Evolutionary conservation across 345 rosid genomes (phyloP), one percentile per base, ranked within the genome.

Genomic region (Kandelia obovata): DNA sequence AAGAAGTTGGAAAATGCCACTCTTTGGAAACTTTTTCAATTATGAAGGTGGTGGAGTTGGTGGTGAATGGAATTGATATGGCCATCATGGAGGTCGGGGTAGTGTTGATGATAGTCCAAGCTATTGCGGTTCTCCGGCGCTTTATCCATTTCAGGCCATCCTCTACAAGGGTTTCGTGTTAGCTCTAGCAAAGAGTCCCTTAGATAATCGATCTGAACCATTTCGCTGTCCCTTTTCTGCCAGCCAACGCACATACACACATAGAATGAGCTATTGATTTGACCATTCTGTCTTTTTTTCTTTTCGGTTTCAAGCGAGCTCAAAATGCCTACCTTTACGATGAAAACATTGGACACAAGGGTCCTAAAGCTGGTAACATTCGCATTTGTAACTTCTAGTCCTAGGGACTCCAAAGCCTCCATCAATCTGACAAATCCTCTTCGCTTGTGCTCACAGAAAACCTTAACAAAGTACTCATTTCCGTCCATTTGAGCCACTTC

Each of bases 291-390:
- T 55, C 1, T 2, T 5, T 21, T 11, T 53, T 8, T 55, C 10
- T 26, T 20, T 55, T 7, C 21, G 21, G 21, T n/a, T 17, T n/a
- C 31, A 30, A 30, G 51, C 43, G 10, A 53, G 5, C 31, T 37
- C 55, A 11, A 1, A 43, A 49, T 34, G 67, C 13, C 70, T 80
- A 94, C 99, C 99, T 87, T 86, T 7, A 92, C 99, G 66, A 82
- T 85, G 79, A 95, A 86, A 70, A 95, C 88, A 79, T 92, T 94
- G 1, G 97, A 91, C 59, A 92, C 96, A 37, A 94, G 96, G 63
- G 93, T 78, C 66, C 82, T 78, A 77, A 34, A 86, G 73, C 96
- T 87, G 67, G 92, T 92, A 1, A 88, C 88, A 70, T 94, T 94
- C 16, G 87, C 97, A 79, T 89, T 86, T 49, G 88, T 86, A 6